Conservation (phyloP, 495 filamentous ascomycete genomes). For the Aspergillus egyptiacus region DNA sequence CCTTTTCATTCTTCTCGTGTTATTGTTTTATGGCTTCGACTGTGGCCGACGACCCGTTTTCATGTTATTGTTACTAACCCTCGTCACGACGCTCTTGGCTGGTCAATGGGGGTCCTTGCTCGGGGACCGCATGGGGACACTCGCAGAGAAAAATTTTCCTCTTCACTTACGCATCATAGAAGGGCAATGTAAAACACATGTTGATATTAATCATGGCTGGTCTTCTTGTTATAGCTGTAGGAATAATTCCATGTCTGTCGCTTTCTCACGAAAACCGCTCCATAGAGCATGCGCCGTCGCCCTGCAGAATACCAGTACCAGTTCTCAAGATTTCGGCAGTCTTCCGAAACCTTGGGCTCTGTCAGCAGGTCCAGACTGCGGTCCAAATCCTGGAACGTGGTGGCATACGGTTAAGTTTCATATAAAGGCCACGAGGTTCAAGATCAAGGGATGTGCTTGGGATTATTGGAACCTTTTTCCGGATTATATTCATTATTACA, state of each 20-base stretch:
- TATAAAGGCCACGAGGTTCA: not conserved
- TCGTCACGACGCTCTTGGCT: constrained; percentile 26
- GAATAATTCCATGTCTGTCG: no score
- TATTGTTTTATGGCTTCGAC: constrained; percentile 30
- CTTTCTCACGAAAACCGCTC: no score
- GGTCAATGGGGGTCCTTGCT: constrained; percentile 19
- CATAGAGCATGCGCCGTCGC: no score
- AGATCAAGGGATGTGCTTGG: not conserved
- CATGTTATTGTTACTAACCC: constrained; percentile 25
- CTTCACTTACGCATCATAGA: constrained; percentile 40
- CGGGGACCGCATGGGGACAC: constrained; percentile 28
- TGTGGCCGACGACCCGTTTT: constrained; percentile 26
- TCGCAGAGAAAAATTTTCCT: constrained; percentile 31
- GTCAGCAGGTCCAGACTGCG: no score
- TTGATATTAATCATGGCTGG: constrained; percentile 15
- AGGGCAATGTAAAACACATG: constrained; percentile 43
- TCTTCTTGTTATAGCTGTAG: no score
- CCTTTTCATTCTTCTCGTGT: constrained; percentile 17
- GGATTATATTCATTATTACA: no score
- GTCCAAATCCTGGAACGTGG: not conserved
- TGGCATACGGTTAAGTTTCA: not conserved
- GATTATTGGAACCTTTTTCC: no score
- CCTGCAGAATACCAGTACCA: no score
- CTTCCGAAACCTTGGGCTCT: no score
- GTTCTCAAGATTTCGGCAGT: no score